Conservation (phyloP, 75 land plant species). For the Selaginella tamariscina region DNA sequence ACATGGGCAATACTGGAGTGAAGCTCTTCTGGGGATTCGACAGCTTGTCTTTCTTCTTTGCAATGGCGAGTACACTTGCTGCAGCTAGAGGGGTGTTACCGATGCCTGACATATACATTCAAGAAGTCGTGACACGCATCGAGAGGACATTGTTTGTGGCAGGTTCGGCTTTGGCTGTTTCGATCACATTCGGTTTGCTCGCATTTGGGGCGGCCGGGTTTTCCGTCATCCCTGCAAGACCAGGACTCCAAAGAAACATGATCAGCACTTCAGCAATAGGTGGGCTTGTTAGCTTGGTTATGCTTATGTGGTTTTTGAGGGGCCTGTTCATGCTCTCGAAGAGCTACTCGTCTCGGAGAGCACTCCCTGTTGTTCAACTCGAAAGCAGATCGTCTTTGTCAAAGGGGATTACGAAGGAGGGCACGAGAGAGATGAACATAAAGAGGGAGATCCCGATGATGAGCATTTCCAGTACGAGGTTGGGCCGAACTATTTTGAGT, state of each 20-base stretch:
- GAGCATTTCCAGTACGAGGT: background rate
- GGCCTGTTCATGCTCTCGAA: background rate
- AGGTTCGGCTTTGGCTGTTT: background rate
- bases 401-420: background rate
- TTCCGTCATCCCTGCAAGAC: background rate
- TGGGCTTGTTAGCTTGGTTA: background rate
- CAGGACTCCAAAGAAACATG: background rate
- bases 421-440: background rate
- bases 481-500: background rate
- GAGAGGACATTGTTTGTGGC: background rate
- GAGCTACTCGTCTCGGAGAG: background rate
- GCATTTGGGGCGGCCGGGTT: slow-evolving; percentile 11
- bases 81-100: slow-evolving; percentile 5
- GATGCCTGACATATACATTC: slow-evolving; percentile 10
- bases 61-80: background rate
- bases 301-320: background rate
- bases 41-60: slow-evolving; percentile 13
- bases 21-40: background rate
- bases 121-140: background rate
- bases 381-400: background rate
- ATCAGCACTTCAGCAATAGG: background rate
- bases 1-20: background rate
- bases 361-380: background rate
- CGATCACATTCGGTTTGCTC: background rate
- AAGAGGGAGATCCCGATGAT: background rate